Percentiles rank a stretch among this genome's conserved stretches.
These are phyloP conservation scores for Citrullus amarus DNA, from an alignment of 306 rosid genomes.

Conservation along the genomic window DNA sequence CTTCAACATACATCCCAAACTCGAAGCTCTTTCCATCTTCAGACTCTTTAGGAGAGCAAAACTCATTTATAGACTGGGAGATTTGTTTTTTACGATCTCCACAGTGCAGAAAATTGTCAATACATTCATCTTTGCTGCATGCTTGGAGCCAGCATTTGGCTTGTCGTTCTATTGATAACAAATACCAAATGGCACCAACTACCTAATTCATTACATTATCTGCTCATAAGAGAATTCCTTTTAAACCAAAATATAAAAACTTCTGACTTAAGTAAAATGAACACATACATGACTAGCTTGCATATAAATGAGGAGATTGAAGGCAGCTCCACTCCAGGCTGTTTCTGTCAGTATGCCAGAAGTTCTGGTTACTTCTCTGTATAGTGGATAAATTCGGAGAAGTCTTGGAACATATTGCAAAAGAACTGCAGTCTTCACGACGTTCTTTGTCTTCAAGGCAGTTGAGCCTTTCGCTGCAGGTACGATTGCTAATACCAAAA, in stretches of 20 bases:
- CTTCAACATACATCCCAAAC: slow-evolving; percentile 60
- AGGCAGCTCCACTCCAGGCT: slow-evolving; percentile 86
- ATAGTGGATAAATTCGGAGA: slow-evolving; percentile 44
- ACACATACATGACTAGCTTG: slow-evolving; percentile 79
- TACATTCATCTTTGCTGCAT: not conserved
- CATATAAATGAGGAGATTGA: slow-evolving; percentile 74
- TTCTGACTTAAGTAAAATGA: not conserved
- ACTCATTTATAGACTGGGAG: not conserved
- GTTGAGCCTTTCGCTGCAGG: slow-evolving; percentile 7
- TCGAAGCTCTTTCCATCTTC: slow-evolving; percentile 23
- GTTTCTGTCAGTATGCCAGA: slow-evolving; percentile 79
- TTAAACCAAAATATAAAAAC: not conserved
- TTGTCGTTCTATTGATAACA: slow-evolving; percentile 48
- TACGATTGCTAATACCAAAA: slow-evolving; percentile 26
- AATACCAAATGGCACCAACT: slow-evolving; percentile 87
- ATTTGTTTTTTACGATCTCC: accelerated
- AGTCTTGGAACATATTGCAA: slow-evolving; percentile 61
- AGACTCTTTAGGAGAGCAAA: slow-evolving; percentile 31
- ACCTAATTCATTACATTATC: slow-evolving; percentile 28
- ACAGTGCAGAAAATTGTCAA: slow-evolving; percentile 19
- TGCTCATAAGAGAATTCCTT: slow-evolving; percentile 1
- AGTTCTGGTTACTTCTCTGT: slow-evolving; percentile 57
- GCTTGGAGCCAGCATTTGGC: slow-evolving; percentile 41
- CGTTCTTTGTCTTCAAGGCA: slow-evolving; percentile 28
- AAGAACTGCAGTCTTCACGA: slow-evolving; percentile 33